A percentile compares a stretch with the other conserved stretches of the same genome.
These are phyloP conservation scores for Endocalyx cinctus DNA, from an alignment of 2,329 filamentous ascomycete species.

Conservation along the genomic window DNA sequence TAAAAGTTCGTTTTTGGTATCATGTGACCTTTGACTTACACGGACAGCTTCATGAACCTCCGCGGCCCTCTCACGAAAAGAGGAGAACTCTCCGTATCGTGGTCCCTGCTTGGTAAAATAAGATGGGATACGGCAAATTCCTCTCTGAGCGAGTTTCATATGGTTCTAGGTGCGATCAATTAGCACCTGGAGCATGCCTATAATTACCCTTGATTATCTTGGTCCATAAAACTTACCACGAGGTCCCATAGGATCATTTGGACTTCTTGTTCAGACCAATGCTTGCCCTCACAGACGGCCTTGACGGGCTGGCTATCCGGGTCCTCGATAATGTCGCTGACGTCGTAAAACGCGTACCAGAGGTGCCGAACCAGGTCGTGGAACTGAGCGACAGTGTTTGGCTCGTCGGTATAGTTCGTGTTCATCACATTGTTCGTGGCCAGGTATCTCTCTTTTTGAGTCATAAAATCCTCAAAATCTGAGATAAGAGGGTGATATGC, in stretches of 20 bases:
- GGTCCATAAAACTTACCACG: slow-evolving; percentile 8
- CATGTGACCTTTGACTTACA: slow-evolving; percentile 3
- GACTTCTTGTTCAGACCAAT: not conserved
- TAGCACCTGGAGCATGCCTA: too few species aligned
- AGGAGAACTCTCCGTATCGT: not conserved
- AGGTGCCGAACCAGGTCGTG: too few species aligned
- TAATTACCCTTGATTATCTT: too few species aligned
- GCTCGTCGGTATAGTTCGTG: too few species aligned
- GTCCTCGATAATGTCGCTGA: not conserved
- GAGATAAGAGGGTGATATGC: too few species aligned
- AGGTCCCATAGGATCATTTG: slow-evolving; percentile 1
- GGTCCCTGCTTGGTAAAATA: slow-evolving; percentile 3
- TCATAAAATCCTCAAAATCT: too few species aligned
- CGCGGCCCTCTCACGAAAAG: slow-evolving; percentile 3
- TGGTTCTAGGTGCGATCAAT: too few species aligned
- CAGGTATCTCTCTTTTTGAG: too few species aligned
- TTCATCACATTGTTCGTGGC: too few species aligned
- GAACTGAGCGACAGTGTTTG: too few species aligned
- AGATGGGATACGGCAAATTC: not conserved
- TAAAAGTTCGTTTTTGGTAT: too few species aligned
- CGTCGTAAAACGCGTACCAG: too few species aligned
- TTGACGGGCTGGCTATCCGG: not conserved
- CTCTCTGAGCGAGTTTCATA: slow-evolving; percentile 2
- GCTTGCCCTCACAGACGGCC: not conserved
- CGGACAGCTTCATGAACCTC: not conserved